A percentile compares a stretch with the other conserved stretches of the same genome.
These are phyloP conservation scores for Botrytis porri DNA, from an alignment of 2,329 filamentous ascomycete genomes.

Conservation along the genomic window DNA sequence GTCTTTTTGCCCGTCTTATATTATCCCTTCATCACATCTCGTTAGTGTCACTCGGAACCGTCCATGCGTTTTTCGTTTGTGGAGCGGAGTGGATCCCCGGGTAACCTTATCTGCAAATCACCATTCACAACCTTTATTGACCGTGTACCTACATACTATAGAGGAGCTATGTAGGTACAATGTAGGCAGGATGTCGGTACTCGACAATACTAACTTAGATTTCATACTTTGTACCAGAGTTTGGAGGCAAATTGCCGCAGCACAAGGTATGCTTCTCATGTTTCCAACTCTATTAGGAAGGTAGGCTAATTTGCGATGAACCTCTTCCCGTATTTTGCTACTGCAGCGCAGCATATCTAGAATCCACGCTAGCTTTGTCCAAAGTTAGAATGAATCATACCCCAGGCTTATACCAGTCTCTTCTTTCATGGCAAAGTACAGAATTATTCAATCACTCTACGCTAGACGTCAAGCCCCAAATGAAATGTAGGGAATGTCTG, in stretches of 20 bases:
- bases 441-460: background rate
- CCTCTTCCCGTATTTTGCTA: background rate
- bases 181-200: background rate
- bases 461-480: background rate
- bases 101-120: background rate
- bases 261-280: background rate
- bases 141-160: background rate
- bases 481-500: background rate
- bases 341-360: background rate
- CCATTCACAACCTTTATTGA: background rate
- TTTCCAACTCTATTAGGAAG: background rate
- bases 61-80: conserved; percentile 5
- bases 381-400: background rate
- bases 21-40: conserved; percentile 10
- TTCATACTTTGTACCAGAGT: background rate
- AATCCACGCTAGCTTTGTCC: background rate
- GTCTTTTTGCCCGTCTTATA: background rate
- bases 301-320: background rate
- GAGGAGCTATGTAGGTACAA: background rate
- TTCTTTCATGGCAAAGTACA: background rate
- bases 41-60: background rate
- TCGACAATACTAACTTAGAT: background rate
- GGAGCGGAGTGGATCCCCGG: background rate
- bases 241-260: background rate
- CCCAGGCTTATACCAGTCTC: background rate